Evolutionary conservation across 768 basidiomycete species (phyloP), one percentile per base, ranked within the genome.

Genomic region (Auriculariales sp.): DNA sequence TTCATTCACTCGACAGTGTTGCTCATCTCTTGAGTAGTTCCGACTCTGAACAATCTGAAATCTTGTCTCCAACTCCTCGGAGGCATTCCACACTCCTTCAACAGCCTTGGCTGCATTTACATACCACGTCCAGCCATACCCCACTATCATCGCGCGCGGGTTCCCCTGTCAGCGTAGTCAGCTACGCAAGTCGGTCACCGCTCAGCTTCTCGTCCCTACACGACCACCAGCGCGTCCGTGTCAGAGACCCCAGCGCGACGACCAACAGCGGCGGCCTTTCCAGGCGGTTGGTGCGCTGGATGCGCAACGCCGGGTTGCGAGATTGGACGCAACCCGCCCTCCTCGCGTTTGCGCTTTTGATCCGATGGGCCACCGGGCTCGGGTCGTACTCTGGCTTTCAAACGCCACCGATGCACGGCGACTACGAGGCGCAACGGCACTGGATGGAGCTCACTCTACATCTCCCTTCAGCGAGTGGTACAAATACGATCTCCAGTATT

Each of bases 371-470:
- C 51, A 68, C 86, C 28, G 81, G 87, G 12, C 57, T 92, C 27
- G 87, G 83, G 14, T 74, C 78, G 17, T 92, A 91, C 66, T 91
- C 88, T 28, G 90, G 90, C 4, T 62, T 75, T 54, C 69, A 61
- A 28, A 75, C 77, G 2, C 84, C 90, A 0, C 89, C 88, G 0
- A 81, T 91, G 79, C 88, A 74, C 55, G 91, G 91, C 3, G 91
- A 94, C 64, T 94, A 87, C 56, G 91, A 94, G 62, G 91, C 91
- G 0, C 91, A 93, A 59, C 70, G 91, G 48, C 91, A 93, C 64
- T 94, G 91, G 91, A 88, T 94, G 86, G 91, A 93, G 57, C 61
- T 94, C 32, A 89, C 87, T 2, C 63, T 80, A 24, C 83, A 92
- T 59, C 68, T 90, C 0, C 86, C 91, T 0, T 77, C 17, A 66